Evolutionary conservation across 2,329 filamentous ascomycete genomes (phyloP).

Genomic region (Acephala macrosclerotiorum): DNA sequence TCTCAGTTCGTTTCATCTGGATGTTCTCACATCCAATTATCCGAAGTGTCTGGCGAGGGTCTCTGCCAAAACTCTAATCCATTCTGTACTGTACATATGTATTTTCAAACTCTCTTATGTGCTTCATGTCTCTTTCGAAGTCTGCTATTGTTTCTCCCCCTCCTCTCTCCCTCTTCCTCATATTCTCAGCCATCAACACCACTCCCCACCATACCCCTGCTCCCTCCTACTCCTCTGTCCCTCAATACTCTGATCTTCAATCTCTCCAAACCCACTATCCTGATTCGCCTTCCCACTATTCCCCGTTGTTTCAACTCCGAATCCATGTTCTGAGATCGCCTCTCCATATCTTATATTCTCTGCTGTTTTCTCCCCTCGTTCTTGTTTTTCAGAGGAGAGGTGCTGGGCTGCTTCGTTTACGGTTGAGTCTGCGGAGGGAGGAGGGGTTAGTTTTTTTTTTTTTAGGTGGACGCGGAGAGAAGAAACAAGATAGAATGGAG

Average conservation of each 20-base stretch:
- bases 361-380: slow-evolving; percentile 52
- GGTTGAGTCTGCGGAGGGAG: slow-evolving; percentile 1
- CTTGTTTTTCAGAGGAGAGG: slow-evolving; percentile 36
- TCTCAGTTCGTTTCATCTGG: not conserved
- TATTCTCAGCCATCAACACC: slow-evolving; percentile 63
- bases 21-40: too few relatives aligned
- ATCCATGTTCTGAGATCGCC: slow-evolving; percentile 60
- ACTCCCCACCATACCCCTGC: slow-evolving; percentile 60
- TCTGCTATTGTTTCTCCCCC: too few relatives aligned
- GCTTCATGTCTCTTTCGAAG: too few relatives aligned
- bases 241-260: slow-evolving; percentile 47
- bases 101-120: not conserved
- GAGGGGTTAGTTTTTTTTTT: not conserved
- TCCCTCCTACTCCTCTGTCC: slow-evolving; percentile 52
- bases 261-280: slow-evolving; percentile 44
- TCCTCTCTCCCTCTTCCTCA: not conserved
- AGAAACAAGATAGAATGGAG: not conserved
- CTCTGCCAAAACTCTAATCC: too few relatives aligned
- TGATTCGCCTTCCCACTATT: slow-evolving; percentile 47
- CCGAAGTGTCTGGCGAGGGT: too few relatives aligned
- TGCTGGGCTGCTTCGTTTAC: slow-evolving; percentile 17
- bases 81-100: too few relatives aligned
- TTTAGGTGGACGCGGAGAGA: too few relatives aligned
- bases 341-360: slow-evolving; percentile 64
- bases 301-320: slow-evolving; percentile 59